phyloP scores from a whole-genome alignment of 352 stramenopile genomes.

The Peronospora belbahrii region DNA sequence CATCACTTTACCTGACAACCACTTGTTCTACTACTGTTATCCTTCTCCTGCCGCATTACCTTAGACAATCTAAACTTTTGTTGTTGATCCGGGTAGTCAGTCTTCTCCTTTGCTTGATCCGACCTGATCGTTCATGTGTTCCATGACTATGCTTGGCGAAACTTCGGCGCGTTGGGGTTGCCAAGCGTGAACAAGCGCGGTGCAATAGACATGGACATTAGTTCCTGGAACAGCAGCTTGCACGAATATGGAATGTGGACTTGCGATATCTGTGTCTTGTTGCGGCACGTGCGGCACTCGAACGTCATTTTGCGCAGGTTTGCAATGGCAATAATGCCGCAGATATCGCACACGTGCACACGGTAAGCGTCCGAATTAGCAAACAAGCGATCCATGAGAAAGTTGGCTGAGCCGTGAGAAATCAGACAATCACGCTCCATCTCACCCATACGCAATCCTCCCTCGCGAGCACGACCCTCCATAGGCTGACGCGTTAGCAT shows the following conservation, averaged over 20 bases:
- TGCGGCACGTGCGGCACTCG: slow-evolving; percentile 92
- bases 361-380: slow-evolving; percentile 98
- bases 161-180: slow-evolving; percentile 64
- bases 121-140: neutral
- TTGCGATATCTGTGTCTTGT: slow-evolving; percentile 92
- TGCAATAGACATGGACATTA: slow-evolving; percentile 99
- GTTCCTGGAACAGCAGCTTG: slow-evolving; percentile 99
- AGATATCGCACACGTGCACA: slow-evolving; percentile 98
- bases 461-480: slow-evolving; percentile 96
- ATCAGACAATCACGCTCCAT: slow-evolving; percentile 99
- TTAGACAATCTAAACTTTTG: too few relatives aligned
- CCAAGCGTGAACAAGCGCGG: slow-evolving; percentile 94
- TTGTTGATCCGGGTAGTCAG: too few relatives aligned
- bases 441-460: slow-evolving; percentile 99
- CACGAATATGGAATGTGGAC: slow-evolving; percentile 99
- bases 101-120: neutral
- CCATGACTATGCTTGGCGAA: slow-evolving; percentile 22
- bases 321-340: slow-evolving; percentile 97
- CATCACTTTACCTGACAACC: too few relatives aligned
- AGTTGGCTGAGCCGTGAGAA: slow-evolving; percentile 97
- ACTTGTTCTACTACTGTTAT: too few relatives aligned
- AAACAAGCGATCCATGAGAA: slow-evolving; percentile 99
- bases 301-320: slow-evolving; percentile 99
- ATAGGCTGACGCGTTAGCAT: slow-evolving; percentile 99
- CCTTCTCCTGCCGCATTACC: too few relatives aligned